Percentiles rank a stretch among this genome's conserved stretches.
These are phyloP conservation scores for Trifolium fragiferum DNA, from an alignment of 306 rosid genomes.

Conservation along the genomic window DNA sequence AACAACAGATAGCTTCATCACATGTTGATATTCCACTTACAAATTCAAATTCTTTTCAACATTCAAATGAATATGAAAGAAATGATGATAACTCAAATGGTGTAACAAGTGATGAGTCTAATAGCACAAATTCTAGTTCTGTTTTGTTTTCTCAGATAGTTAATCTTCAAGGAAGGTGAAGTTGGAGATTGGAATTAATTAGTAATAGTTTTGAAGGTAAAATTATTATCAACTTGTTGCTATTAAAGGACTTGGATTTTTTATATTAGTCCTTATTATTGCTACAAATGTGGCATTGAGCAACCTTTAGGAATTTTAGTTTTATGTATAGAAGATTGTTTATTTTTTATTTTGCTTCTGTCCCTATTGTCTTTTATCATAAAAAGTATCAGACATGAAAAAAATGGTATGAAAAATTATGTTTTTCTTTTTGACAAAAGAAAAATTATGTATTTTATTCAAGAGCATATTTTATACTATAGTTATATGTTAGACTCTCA, in stretches of 20 bases:
- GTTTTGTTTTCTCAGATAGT: slow-evolving; percentile 52
- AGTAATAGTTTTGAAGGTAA: background rate
- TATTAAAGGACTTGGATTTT: background rate
- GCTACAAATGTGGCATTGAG: slow-evolving; percentile 1
- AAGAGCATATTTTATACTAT: too few relatives aligned
- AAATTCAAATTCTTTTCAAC: slow-evolving; percentile 40
- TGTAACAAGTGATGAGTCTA: slow-evolving; percentile 40
- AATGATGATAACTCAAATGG: slow-evolving; percentile 28
- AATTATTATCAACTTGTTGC: background rate
- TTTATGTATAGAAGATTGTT: background rate
- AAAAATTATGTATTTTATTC: too few relatives aligned
- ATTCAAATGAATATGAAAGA: slow-evolving; percentile 3
- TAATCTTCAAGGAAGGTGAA: slow-evolving; percentile 56
- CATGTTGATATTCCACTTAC: slow-evolving; percentile 35
- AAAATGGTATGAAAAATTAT: too few relatives aligned
- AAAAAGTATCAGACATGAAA: background rate
- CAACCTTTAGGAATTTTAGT: background rate
- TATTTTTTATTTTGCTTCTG: background rate
- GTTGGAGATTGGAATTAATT: background rate
- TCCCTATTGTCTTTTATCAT: background rate
- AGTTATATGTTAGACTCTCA: too few relatives aligned
- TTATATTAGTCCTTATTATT: background rate
- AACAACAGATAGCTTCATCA: slow-evolving; percentile 58
- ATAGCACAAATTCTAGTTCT: slow-evolving; percentile 30
- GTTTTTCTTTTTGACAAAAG: too few relatives aligned